phyloP scores from a whole-genome alignment of 2,329 filamentous ascomycete species.

The Sarocladiaceae sp. region DNA sequence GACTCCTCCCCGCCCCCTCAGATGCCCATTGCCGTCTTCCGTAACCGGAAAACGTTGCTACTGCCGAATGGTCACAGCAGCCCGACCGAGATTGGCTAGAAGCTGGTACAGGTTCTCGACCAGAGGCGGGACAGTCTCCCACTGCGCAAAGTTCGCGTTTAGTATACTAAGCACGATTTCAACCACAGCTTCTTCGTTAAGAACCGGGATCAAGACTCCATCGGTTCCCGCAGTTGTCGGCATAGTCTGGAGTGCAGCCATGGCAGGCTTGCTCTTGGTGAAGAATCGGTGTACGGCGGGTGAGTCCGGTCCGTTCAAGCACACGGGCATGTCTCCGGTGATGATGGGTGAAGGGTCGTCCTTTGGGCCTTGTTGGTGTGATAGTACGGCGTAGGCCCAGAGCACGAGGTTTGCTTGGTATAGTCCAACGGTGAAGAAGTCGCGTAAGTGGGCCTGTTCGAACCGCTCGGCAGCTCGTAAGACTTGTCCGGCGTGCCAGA shows the following conservation, averaged over 20 bases:
- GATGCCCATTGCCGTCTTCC: too few species aligned
- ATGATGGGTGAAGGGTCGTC: conserved; percentile 24
- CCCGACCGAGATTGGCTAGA: not conserved
- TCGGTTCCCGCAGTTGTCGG: conserved; percentile 27
- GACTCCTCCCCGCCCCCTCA: too few species aligned
- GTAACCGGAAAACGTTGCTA: too few species aligned
- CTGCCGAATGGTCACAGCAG: not conserved
- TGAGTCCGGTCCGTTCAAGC: conserved; percentile 54
- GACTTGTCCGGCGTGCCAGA: conserved; percentile 67
- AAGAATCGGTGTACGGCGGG: conserved; percentile 53
- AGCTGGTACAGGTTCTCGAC: conserved; percentile 65
- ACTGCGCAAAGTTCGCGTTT: conserved; percentile 43
- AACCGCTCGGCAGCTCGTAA: conserved; percentile 55
- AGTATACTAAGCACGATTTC: conserved; percentile 54
- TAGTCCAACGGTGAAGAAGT: conserved; percentile 64
- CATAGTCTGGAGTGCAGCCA: conserved; percentile 31
- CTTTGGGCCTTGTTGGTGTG: conserved; percentile 33
- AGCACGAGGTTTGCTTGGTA: conserved; percentile 65
- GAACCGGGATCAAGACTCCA: conserved; percentile 30
- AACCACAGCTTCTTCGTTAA: conserved; percentile 56
- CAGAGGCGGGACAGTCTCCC: conserved; percentile 49
- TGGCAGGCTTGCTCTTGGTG: conserved; percentile 49
- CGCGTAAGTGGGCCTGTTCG: conserved; percentile 49
- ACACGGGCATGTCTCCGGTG: conserved; percentile 34
- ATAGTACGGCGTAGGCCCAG: conserved; percentile 64